phyloP scores from a whole-genome alignment of 164 flowering plant genomes.

The Berberis vulgaris region DNA sequence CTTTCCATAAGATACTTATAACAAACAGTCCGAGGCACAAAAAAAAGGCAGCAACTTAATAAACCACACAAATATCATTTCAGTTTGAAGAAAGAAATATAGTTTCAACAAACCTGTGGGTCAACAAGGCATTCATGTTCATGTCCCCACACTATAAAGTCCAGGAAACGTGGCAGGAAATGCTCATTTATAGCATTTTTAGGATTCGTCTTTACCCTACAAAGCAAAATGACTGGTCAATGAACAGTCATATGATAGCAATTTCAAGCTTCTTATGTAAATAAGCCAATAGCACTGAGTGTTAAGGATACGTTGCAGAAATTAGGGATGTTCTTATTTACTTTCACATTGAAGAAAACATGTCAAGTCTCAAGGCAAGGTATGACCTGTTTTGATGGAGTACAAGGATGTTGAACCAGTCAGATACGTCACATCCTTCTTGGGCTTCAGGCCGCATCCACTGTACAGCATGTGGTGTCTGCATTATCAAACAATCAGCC shows the following conservation, averaged over 20 bases:
- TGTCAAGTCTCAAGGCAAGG: slow-evolving; percentile 3
- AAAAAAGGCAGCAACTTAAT: background rate
- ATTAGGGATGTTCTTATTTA: too few relatives aligned
- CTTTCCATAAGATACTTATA: slow-evolving; percentile 11
- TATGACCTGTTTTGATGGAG: slow-evolving; percentile 96
- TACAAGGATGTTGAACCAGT: slow-evolving; percentile 95
- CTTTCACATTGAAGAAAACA: too few relatives aligned
- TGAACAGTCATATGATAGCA: background rate
- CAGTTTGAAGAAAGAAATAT: too few relatives aligned
- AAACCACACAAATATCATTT: background rate
- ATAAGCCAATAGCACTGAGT: background rate
- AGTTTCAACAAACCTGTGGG: slow-evolving; percentile 57
- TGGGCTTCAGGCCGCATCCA: slow-evolving; percentile 97
- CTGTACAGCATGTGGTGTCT: slow-evolving; percentile 99
- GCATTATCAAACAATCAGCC: slow-evolving; percentile 11
- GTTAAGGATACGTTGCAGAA: too few relatives aligned
- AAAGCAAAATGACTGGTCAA: slow-evolving; percentile 9
- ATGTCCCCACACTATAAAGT: slow-evolving; percentile 98
- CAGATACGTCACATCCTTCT: slow-evolving; percentile 72
- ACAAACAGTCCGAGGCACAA: background rate
- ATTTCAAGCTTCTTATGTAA: background rate
- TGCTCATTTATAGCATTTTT: slow-evolving; percentile 99
- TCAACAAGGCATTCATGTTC: slow-evolving; percentile 97
- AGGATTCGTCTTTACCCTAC: slow-evolving; percentile 90
- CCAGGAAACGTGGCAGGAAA: slow-evolving; percentile 88